Base-by-base conservation (phyloP, 106 monocot species). In the Cymbidium sinense region DNA sequence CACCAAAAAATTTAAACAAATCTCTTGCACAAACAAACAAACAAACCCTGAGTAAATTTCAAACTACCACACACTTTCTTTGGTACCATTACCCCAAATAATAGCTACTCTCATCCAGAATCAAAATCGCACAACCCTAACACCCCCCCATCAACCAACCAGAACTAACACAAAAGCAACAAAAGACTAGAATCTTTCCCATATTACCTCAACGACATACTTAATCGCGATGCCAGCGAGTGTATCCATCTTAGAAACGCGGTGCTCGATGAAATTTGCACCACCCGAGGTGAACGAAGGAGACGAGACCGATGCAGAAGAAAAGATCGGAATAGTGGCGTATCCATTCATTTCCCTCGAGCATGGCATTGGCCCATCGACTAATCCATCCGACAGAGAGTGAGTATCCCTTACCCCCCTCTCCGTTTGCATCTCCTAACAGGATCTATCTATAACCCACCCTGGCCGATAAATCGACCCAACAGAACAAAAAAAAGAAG, bases 171-270 rank as follows among this genome's bases (percentile, higher is more conserved):
- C 20, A 1, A 71, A 71, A 71, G 20, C 3, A 71, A 7, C 7
- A 37, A 21, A 20, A 71, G 1, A 7, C 37, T 4, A 3, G 13
- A 15, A 69, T 27, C 15, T 20, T 36, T 12, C 10, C 73, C 73
- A 73, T 2, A 43, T 77, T 83, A 85, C 88, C 83, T 88, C 85
- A 29, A 88, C 88, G 64, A 85, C 88, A 33, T 88, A 88, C 76
- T 86, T 88, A 35, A 88, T 88, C 34, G 88, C 88, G 61, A 88
- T 31, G 6, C 88, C 88, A 51, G 83, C 85, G 43, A 88, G 85
- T 25, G 88, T 88, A 34, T 88, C 88, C 88, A 85, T 77, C 73
- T 78, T 83, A 12, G 88, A 83, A 12, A 88, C 85, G 27, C 61
- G 52, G 51, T 88, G 88, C 77, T 83, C 78, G 19, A 86, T 80